Base-by-base conservation (phyloP, 768 basidiomycete species). In the Antrodiella citrinella region DNA sequence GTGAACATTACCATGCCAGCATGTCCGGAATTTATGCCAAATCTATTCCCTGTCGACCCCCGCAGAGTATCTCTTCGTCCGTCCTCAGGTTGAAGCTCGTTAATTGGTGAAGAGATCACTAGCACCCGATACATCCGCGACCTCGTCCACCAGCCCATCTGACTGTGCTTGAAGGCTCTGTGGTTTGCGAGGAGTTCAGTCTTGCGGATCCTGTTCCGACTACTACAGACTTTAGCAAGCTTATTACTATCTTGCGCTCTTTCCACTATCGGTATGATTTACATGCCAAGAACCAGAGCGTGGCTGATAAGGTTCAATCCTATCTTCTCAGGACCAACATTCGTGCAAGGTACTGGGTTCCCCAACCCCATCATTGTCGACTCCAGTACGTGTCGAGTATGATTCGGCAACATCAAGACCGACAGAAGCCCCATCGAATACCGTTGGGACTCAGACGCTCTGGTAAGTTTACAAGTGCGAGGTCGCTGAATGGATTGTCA, bases 291-390 rank as follows among this genome's bases (percentile, higher is more conserved):
- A 7, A 7, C 30, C 30, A 35, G 30, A 35, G 30, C 7, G 30
- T 15, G 30, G 7, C 30, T 7, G 15, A 35, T 15, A 35, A 35
- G 30, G 7, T 7, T 7, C 30, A 35, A 35, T 15, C 30, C 7
- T 15, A 15, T 7, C 7, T 35, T 35, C 7, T 7, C 46, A 47
- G 46, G 46, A n/a, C 24, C 46, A 4, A 47, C 46, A 26, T 47
- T 47, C 26, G 26, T 47, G 4, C 46, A 47, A 18, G 46, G 46
- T 26, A 47, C 46, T n/a, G 25, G 46, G 4, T 47, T 47, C 46
- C 46, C 46, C 23, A 47, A 47, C 25, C 46, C 46, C 15, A 47
- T 47, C n/a, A 23, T 47, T 13, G 20, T 47, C 46, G 25, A 26
- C 46, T 47, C 30, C 46, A 47, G 46, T 26, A 47, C 46, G 13